Base-by-base conservation (phyloP, 2,329 filamentous ascomycete species). In the Claviceps pusilla region DNA sequence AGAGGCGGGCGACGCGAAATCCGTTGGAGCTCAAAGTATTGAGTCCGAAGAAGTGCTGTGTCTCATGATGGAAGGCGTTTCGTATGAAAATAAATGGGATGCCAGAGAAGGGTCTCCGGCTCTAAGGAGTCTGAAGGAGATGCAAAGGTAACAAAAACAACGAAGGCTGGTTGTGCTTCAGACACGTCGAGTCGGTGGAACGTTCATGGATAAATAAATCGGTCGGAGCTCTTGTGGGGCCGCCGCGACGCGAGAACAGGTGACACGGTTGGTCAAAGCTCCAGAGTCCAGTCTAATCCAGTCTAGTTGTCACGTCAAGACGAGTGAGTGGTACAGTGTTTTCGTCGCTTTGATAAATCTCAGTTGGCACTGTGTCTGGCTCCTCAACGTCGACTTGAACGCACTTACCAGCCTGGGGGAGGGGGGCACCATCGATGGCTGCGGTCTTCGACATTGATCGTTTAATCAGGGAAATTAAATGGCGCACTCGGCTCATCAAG, bases 1-100 rank as follows among this genome's bases (percentile, higher is more conserved):
- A 85, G 68, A 75, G 79, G 84, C 82, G 83, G 83, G 86, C 82
- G 81, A 74, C 72, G 77, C 86, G 87, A 85, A 59, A 57, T 51
- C 55, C 55, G 56, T 56, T 61, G 58, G 53, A 53, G 39, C 52
- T 45, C 52, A n/a, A n/a, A 45, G 29, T 9, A 54, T 42, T 42
- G 49, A 49, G 45, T 48, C 24, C 69, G 73, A 79, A 76, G 76
- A 76, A 75, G 68, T 64, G 68, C 67, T 61, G 60, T 52, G 55
- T 62, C 61, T 63, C 59, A 60, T 59, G 53, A 24, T 24, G 61
- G 3, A 2, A 53, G 3, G 14, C 28, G 46, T 53, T 53, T 35
- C 24, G 41, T 52, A 24, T n/a, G 19, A 19, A 4, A n/a, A n/a
- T 7, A 3, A 9, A 48, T 7, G 10, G 42, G 41, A 11, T 39